phyloP scores from a whole-genome alignment of 2,329 filamentous ascomycete species.

The Alternaria novae-zelandiae region DNA sequence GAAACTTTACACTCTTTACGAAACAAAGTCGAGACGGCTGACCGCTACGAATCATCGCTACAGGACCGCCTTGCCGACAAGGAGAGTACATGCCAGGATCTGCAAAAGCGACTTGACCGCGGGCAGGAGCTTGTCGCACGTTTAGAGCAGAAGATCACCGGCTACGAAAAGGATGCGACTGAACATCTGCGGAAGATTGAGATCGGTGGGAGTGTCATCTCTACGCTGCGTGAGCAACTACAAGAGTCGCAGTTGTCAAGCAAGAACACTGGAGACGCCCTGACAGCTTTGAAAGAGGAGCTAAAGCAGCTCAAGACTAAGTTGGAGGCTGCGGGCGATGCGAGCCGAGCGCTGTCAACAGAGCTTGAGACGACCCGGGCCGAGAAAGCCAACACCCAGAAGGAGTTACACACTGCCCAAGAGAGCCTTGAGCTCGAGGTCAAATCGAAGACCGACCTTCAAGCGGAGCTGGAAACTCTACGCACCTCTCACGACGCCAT shows the following conservation, averaged over 20 bases:
- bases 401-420: constrained; percentile 21
- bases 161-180: constrained; percentile 28
- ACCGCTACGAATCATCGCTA: constrained; percentile 30
- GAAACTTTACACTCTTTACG: constrained; percentile 25
- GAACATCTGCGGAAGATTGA: constrained; percentile 35
- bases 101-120: constrained; percentile 28
- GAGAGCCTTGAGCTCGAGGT: constrained; percentile 22
- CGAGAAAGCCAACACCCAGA: constrained; percentile 26
- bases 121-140: constrained; percentile 23
- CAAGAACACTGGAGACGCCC: constrained; percentile 28
- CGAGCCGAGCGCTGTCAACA: constrained; percentile 18
- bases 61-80: constrained; percentile 30
- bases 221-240: constrained; percentile 32
- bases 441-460: constrained; percentile 17
- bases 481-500: constrained; percentile 21
- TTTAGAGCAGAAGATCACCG: constrained; percentile 32
- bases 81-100: constrained; percentile 19
- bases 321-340: constrained; percentile 19
- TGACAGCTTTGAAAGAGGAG: constrained; percentile 24
- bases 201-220: constrained; percentile 27
- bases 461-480: constrained; percentile 30
- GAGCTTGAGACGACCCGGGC: constrained; percentile 31
- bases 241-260: constrained; percentile 27
- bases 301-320: constrained; percentile 23
- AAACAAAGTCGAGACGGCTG: constrained; percentile 25